Evolutionary conservation across 1,284 basidiomycete genomes (phyloP).

Genomic region (Gymnopus androsaceus): DNA sequence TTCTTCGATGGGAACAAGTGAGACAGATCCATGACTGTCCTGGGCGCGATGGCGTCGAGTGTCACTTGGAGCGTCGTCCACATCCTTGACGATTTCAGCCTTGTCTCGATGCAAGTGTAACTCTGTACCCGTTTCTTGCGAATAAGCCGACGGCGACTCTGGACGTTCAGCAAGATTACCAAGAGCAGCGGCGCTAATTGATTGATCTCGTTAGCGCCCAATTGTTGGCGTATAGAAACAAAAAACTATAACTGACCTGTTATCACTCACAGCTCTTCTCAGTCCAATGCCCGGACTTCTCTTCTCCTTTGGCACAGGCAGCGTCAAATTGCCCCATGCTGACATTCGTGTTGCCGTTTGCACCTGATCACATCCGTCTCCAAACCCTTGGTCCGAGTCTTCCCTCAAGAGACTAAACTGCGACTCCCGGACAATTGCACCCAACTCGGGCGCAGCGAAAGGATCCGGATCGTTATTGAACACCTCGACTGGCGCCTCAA

Average conservation of each 20-base stretch:
- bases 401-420: not conserved
- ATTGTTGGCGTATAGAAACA: not conserved
- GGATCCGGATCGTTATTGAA: constrained; percentile 8
- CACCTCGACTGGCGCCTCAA: not conserved
- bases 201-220: too few species aligned
- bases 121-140: not conserved
- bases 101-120: too few species aligned
- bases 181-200: too few species aligned
- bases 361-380: not conserved
- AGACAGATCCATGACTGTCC: not conserved
- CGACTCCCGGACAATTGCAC: constrained; percentile 7
- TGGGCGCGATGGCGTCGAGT: not conserved
- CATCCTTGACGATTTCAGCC: too few species aligned
- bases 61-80: too few species aligned
- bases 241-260: not conserved
- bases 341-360: constrained; percentile 17
- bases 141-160: not conserved
- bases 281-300: constrained; percentile 1
- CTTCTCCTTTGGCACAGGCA: constrained; percentile 14
- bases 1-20: constrained; percentile 15
- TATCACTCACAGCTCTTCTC: not conserved
- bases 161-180: not conserved
- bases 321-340: constrained; percentile 18
- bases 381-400: not conserved
- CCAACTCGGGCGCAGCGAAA: constrained; percentile 10